Base-by-base conservation (phyloP, 2,329 filamentous ascomycete species). In the Elsinoe fawcettii region DNA sequence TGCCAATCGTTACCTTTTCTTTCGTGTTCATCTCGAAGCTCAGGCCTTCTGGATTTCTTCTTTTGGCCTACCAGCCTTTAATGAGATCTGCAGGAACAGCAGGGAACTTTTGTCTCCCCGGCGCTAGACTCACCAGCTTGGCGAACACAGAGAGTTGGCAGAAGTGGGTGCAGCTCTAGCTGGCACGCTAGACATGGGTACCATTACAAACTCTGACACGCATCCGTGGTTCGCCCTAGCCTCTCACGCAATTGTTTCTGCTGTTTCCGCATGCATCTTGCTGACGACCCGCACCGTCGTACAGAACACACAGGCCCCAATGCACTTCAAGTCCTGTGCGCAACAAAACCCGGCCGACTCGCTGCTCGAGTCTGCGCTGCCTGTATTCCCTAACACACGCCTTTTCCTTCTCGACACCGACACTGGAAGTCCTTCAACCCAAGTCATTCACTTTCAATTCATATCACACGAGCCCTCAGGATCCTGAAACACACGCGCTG, bases 181-280 rank as follows among this genome's bases (percentile, higher is more conserved):
- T 53, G 49, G 30, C 49, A 34, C 49, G 49, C 49, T 53, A 53
- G 46, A 11, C 46, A 51, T 51, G 46, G 46, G 46, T 51, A 51
- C 9, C 23, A 53, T 18, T 30, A 37, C 49, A 37, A 37, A 53
- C 49, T 53, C 30, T 53, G 49, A 37, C 49, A 25, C 49, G 34
- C 32, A 27, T 53, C 49, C 49, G 32, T 37, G 49, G 49, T 53
- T 37, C 49, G 49, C 49, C 49, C 49, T 53, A 53, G 49, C 49
- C 49, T 53, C 49, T 39, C 49, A 53, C 49, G 49, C 49, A 53
- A 53, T 30, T 25, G 49, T 53, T 53, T 53, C 49, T 53, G 49
- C 49, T 53, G 49, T 53, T 53, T 27, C 49, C 49, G 49, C 25
- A 53, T 53, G 49, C 49, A 34, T 22, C 6, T 18, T 25, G 49